phyloP scores from a whole-genome alignment of 2,329 filamentous ascomycete species.

The Fusarium sp. region DNA sequence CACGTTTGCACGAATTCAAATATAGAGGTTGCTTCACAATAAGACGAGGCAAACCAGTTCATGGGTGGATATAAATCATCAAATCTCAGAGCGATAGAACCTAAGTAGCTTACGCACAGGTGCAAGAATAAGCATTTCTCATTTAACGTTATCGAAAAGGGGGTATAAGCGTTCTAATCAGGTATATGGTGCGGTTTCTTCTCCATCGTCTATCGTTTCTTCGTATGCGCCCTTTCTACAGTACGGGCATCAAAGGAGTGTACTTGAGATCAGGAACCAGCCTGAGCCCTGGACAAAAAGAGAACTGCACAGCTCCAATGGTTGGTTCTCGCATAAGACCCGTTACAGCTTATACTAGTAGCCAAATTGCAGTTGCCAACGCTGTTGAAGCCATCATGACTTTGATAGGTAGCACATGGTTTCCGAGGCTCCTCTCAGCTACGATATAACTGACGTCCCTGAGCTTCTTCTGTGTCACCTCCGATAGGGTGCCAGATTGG shows the following conservation, averaged over 20 bases:
- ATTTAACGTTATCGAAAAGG: slow-evolving; percentile 37
- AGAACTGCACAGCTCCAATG: background rate
- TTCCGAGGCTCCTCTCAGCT: slow-evolving; percentile 44
- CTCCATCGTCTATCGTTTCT: slow-evolving; percentile 21
- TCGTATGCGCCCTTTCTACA: slow-evolving; percentile 8
- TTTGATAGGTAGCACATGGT: slow-evolving; percentile 25
- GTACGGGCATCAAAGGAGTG: slow-evolving; percentile 1
- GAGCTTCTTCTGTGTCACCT: slow-evolving; percentile 46
- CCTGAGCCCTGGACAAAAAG: slow-evolving; percentile 26
- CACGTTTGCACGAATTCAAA: slow-evolving; percentile 22
- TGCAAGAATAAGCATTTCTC: slow-evolving; percentile 41
- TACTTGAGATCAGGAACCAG: slow-evolving; percentile 24
- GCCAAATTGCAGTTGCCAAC: slow-evolving; percentile 29
- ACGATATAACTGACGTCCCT: slow-evolving; percentile 50
- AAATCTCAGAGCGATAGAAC: slow-evolving; percentile 42
- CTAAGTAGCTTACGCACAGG: slow-evolving; percentile 37
- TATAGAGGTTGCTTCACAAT: slow-evolving; percentile 27
- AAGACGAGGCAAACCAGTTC: slow-evolving; percentile 12
- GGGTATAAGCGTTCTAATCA: slow-evolving; percentile 37
- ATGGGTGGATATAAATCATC: slow-evolving; percentile 31
- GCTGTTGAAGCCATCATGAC: slow-evolving; percentile 16
- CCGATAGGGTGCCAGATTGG: slow-evolving; percentile 52
- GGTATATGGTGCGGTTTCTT: slow-evolving; percentile 10
- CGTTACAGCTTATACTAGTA: slow-evolving; percentile 13
- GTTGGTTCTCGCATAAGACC: background rate